Evolutionary conservation across 1,139 yeast genomes (phyloP).

Genomic region (Yamadazyma sp.): DNA sequence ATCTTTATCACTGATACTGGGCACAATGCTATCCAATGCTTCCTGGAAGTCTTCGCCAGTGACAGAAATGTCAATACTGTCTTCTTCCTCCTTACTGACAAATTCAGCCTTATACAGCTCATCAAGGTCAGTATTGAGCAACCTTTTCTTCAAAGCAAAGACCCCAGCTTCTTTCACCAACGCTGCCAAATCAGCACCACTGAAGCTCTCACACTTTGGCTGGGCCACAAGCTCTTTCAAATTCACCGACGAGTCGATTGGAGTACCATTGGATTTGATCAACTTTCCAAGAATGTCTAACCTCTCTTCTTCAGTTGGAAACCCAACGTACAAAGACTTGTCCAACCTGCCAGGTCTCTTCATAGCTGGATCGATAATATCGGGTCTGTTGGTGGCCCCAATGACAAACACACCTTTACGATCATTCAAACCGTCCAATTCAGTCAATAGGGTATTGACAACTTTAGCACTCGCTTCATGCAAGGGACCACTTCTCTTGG

Average conservation of each 20-base stretch:
- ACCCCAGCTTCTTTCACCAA: constrained; percentile 93
- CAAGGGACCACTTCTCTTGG: constrained; percentile 82
- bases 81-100: constrained; percentile 31
- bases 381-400: constrained; percentile 97
- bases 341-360: constrained; percentile 94
- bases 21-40: constrained; percentile 79
- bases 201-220: constrained; percentile 80
- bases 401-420: constrained; percentile 90
- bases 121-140: constrained; percentile 53
- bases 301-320: constrained; percentile 78
- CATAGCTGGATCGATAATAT: constrained; percentile 98
- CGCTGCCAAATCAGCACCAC: constrained; percentile 95
- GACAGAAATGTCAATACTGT: constrained; percentile 46
- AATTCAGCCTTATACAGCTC: constrained; percentile 49
- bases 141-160: constrained; percentile 71
- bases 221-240: constrained; percentile 65
- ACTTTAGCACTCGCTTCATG: constrained; percentile 93
- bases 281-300: constrained; percentile 79
- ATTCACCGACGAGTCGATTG: constrained; percentile 65
- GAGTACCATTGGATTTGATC: constrained; percentile 70
- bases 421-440: constrained; percentile 90
- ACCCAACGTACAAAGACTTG: constrained; percentile 86
- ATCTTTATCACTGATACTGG: constrained; percentile 89
- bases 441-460: constrained; percentile 90
- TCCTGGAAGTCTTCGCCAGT: constrained; percentile 62